phyloP scores from a whole-genome alignment of 805 yeast species.

The Hanseniaspora jakobsenii region DNA sequence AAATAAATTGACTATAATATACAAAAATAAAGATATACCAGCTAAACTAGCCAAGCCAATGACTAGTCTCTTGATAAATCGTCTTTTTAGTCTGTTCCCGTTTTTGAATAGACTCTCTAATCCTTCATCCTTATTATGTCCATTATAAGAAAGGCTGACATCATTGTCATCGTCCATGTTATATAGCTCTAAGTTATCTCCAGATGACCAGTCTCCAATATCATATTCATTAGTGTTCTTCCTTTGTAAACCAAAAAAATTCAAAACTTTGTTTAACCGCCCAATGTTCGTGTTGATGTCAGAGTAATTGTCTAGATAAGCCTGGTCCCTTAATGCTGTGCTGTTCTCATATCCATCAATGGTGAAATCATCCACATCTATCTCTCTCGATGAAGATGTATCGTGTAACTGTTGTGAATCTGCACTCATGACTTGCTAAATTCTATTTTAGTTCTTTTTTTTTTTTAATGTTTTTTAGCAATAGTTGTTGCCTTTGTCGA shows the following conservation, averaged over 20 bases:
- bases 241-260: slow-evolving; percentile 1
- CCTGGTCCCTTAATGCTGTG: slow-evolving; percentile 1
- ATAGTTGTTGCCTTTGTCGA: too few species aligned
- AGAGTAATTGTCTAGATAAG: slow-evolving; percentile 11
- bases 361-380: not conserved
- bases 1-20: slow-evolving; percentile 3
- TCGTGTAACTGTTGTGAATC: too few species aligned
- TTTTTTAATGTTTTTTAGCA: too few species aligned
- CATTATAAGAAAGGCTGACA: too few species aligned
- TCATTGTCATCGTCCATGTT: not conserved
- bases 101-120: too few species aligned
- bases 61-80: too few species aligned
- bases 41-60: not conserved
- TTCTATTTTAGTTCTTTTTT: too few species aligned
- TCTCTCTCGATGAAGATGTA: too few species aligned
- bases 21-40: not conserved
- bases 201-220: slow-evolving; percentile 7
- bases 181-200: slow-evolving; percentile 11
- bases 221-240: not conserved
- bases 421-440: too few species aligned
- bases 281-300: slow-evolving; percentile 5
- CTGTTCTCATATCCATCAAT: slow-evolving; percentile 10
- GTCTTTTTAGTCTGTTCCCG: too few species aligned
- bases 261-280: slow-evolving; percentile 1
- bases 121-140: too few species aligned